Evolutionary conservation across 129 eudicot species (phyloP), one percentile per base, ranked within the genome.

Genomic region (Tagetes patula): DNA sequence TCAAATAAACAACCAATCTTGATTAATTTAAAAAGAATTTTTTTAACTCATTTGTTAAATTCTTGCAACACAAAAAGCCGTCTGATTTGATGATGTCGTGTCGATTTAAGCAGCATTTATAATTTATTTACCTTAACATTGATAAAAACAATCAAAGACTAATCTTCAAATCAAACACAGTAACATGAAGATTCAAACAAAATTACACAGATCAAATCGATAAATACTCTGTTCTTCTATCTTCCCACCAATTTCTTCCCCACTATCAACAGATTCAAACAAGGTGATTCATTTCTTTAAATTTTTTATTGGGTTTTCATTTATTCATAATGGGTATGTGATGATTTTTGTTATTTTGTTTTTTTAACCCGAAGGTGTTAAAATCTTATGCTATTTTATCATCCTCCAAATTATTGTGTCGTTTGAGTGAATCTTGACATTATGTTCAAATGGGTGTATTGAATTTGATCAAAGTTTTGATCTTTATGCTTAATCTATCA

Each of bases 1-100:
- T 49, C 30, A 36, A 50, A n/a, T 36, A 70, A 48, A 7, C 5
- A 36, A 14, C n/a, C 50, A 8, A 70, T 50, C 62, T 20, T 7
- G 54, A 41, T 55, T 71, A 8, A 53, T 33, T 37, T 2, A 20
- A 53, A 71, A 3, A 10, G 1, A 70, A 27, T 58, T 31, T 55
- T 60, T 37, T 39, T 9, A 6, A 20, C 3, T 31, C 4, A 7
- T 43, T 38, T 52, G 13, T 14, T 45, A 4, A 34, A 27, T 38
- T 71, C 31, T 54, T 63, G 52, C 82, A 78, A 65, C 52, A 79
- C 27, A 79, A 79, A 79, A 73, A 72, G 69, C 78, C 70, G 63
- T 76, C 75, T 54, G 32, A 72, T 34, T 20, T 54, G 14, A 27
- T 65, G 78, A 27, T 79, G 78, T 79, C 78, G 69, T 79, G 82